Evolutionary conservation across 176 grass and related monocot genomes (phyloP).

Genomic region (Eremochloa ophiuroides): DNA sequence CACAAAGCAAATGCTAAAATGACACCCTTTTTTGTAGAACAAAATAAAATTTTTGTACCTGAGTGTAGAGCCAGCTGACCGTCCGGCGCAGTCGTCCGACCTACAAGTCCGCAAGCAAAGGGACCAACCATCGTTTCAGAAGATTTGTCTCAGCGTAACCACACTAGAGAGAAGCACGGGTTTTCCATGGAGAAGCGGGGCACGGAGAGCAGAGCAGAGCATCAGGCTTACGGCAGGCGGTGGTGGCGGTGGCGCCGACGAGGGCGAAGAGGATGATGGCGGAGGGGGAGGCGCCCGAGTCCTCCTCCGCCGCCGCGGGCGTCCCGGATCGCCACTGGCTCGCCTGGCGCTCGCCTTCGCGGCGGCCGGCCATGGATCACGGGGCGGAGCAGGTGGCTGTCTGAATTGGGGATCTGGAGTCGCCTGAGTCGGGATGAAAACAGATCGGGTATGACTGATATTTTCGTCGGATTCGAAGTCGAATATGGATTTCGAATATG

Average conservation of each 20-base stretch:
- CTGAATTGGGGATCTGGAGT: conserved; percentile 27
- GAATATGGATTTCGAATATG: too few species aligned
- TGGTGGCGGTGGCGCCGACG: conserved; percentile 48
- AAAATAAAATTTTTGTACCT: conserved; percentile 41
- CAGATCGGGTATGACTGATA: too few species aligned
- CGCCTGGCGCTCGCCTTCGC: conserved; percentile 5
- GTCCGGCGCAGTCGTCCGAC: conserved; percentile 54
- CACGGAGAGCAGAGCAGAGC: background rate
- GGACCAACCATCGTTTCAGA: background rate
- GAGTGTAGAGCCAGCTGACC: conserved; percentile 52
- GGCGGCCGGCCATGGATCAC: conserved; percentile 17
- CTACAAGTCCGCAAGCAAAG: conserved; percentile 19
- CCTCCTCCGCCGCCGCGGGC: background rate
- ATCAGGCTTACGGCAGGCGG: conserved; percentile 33
- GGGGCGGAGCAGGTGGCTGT: background rate
- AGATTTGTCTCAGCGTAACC: background rate
- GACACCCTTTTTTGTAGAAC: background rate
- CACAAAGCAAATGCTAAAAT: background rate
- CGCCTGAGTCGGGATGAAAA: too few species aligned
- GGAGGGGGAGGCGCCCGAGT: conserved; percentile 17
- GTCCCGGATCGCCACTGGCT: background rate
- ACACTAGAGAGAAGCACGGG: too few species aligned
- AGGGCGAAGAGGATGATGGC: conserved; percentile 39
- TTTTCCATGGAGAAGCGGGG: background rate
- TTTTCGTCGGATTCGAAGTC: too few species aligned